Base-by-base conservation (phyloP, 2,329 filamentous ascomycete genomes). In the Endoconidiophora polonica region DNA sequence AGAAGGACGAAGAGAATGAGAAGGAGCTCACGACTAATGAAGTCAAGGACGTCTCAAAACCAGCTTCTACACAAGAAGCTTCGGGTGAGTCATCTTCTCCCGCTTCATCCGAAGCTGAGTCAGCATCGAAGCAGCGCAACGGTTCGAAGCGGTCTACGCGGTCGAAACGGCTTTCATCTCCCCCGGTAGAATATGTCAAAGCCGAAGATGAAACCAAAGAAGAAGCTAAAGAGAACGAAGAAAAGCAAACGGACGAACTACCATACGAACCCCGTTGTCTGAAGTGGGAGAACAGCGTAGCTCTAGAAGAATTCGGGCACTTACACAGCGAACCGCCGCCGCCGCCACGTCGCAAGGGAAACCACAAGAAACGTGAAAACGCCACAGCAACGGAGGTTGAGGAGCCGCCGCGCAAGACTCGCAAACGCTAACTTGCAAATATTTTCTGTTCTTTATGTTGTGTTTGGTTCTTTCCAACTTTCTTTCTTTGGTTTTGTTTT, bases 251-350 rank as follows among this genome's bases (percentile, higher is more conserved):
- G 16, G 16, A 18, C 16, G 65, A 67, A 7, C 54, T 68, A 56
- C 65, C 71, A 10, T 33, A 33, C 26, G 26, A 33, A 48, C 68
- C 69, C 2, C 66, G 73, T 23, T 77, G 74, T 57, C 61, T 73
- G 47, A 62, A 63, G 42, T 77, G 73, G 73, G 61, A 70, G 57
- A 79, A 79, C 54, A 72, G 68, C 22, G 75, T 70, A 60, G 74
- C 73, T 4, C 56, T 76, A 37, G 72, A 76, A 24, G 72, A 77
- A 52, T 57, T 76, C 16, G 75, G 75, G 1, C 73, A 78, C 52
- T 59, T 77, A 36, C 75, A 79, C 59, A 73, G 70, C 54, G 66
- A 75, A 52, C 67, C 71, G 26, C 71, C 70, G 1, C 69, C 69
- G 3, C 65, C 71, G 54, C 58, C 51, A 20, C 41, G 66, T 20